Evolutionary conservation across 768 basidiomycete genomes (phyloP).

Genomic region (Cyathus striatus): DNA sequence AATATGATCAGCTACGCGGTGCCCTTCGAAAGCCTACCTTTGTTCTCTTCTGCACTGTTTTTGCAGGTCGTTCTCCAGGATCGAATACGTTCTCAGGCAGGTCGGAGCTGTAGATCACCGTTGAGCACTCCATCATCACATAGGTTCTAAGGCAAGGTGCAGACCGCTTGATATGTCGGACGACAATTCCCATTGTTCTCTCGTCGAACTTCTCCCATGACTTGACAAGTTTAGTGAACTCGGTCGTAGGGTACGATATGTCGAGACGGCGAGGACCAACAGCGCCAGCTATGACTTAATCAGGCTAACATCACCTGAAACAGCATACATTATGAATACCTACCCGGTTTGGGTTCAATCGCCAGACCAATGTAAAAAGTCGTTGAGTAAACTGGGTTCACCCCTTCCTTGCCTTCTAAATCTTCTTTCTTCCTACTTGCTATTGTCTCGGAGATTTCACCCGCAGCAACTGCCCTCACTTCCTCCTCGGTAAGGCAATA

Average conservation of each 20-base stretch:
- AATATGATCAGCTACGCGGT: constrained; percentile 6
- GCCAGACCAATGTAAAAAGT: constrained; percentile 95
- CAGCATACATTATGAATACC: not conserved
- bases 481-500: constrained; percentile 86
- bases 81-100: constrained; percentile 84
- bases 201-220: constrained; percentile 95
- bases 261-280: constrained; percentile 82
- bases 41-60: constrained; percentile 65
- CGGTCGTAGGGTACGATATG: constrained; percentile 94
- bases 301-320: not conserved
- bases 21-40: constrained; percentile 40
- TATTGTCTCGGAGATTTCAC: constrained; percentile 73
- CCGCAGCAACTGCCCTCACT: constrained; percentile 82
- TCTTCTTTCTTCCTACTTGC: constrained; percentile 74
- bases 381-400: constrained; percentile 85
- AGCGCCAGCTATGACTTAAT: constrained; percentile 50
- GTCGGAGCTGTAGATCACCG: constrained; percentile 41
- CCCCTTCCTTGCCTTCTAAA: constrained; percentile 69
- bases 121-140: constrained; percentile 2
- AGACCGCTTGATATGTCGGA: constrained; percentile 90
- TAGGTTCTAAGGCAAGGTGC: constrained; percentile 10
- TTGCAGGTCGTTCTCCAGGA: constrained; percentile 71
- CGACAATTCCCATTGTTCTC: constrained; percentile 87
- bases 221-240: constrained; percentile 92
- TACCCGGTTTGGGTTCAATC: constrained; percentile 88